Conservation (phyloP, 2,329 filamentous ascomycete species). For the Massarina eburnea region DNA sequence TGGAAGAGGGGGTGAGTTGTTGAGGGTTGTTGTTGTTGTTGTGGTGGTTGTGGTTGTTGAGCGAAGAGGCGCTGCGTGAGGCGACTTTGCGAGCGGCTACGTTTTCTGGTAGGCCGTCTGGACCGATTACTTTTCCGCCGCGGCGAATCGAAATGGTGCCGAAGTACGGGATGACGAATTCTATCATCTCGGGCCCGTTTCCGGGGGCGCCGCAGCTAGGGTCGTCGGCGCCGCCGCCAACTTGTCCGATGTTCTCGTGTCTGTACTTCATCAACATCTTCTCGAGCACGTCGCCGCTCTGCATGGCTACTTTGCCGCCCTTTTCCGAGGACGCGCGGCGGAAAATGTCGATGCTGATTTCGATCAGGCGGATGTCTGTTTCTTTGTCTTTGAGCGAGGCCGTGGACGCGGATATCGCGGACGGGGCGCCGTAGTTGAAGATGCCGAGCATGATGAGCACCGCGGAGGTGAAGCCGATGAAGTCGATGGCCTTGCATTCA, state of each 20-base stretch:
- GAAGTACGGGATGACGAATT: slow-evolving; percentile 46
- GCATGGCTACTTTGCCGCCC: slow-evolving; percentile 45
- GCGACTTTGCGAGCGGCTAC: neutral
- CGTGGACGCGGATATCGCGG: neutral
- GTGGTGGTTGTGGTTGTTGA: neutral
- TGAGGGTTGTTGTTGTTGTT: slow-evolving; percentile 1
- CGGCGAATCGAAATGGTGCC: slow-evolving; percentile 43
- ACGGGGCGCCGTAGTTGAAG: slow-evolving; percentile 35
- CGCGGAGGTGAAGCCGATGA: slow-evolving; percentile 50
- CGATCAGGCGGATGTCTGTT: slow-evolving; percentile 40
- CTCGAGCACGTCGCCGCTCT: slow-evolving; percentile 42
- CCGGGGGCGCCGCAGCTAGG: slow-evolving; percentile 1
- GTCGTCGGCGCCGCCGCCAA: slow-evolving; percentile 1
- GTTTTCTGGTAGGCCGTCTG: neutral
- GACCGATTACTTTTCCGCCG: slow-evolving; percentile 24
- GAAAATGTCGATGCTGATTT: slow-evolving; percentile 46
- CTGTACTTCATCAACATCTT: slow-evolving; percentile 40
- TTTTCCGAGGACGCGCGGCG: slow-evolving; percentile 44
- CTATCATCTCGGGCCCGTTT: slow-evolving; percentile 16
- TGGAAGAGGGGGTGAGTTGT: slow-evolving; percentile 11
- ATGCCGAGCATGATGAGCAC: slow-evolving; percentile 48
- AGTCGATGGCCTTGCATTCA: slow-evolving; percentile 52
- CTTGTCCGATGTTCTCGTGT: slow-evolving; percentile 6
- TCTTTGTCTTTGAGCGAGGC: slow-evolving; percentile 33
- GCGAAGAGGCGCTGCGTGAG: neutral